Base-by-base conservation (phyloP, 148 eudicot species). In the Camellia japonica region DNA sequence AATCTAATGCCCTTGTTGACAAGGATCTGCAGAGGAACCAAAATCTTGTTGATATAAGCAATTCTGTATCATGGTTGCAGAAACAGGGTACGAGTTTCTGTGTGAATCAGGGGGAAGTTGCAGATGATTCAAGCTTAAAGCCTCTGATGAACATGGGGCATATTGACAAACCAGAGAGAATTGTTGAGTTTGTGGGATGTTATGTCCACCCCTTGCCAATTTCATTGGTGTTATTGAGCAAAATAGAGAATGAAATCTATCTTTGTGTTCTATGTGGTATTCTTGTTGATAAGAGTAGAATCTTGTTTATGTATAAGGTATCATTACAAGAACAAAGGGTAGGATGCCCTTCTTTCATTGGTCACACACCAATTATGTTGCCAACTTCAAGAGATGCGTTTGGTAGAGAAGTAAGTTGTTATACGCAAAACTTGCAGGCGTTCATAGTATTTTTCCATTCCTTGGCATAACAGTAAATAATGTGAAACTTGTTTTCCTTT, bases 301-400 rank as follows among this genome's bases (percentile, higher is more conserved):
- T 85, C 58, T 80, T 96, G 79, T 92, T 91, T 81, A 42, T 96
- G 67, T 92, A 93, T 87, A 89, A 83, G 83, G 61, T 92, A 60
- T 80, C 76, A 49, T 60, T 76, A 49, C 55, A 82, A 23, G 90
- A 84, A 76, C 85, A 86, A 79, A 76, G 74, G 52, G 56, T 59
- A 54, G 95, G 97, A 15, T 75, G 80, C 85, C 99, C 99, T 84
- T 87, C 86, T 83, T 86, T 92, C 79, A 75, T 88, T 85, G 93
- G 98, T 74, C 87, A 92, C 84, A 82, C 90, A 14, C 78, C 91
- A 81, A 79, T 92, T 69, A 63, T 76, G 54, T 81, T 89, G 85
- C 93, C 92, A 80, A 16, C 73, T 74, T 80, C 88, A 80, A 88
- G 73, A 67, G 90, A 90, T 81, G 88, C 84, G 62, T 85, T 85